Conservation (phyloP, 2,329 filamentous ascomycete genomes). For the Calonectria leucothoes region DNA sequence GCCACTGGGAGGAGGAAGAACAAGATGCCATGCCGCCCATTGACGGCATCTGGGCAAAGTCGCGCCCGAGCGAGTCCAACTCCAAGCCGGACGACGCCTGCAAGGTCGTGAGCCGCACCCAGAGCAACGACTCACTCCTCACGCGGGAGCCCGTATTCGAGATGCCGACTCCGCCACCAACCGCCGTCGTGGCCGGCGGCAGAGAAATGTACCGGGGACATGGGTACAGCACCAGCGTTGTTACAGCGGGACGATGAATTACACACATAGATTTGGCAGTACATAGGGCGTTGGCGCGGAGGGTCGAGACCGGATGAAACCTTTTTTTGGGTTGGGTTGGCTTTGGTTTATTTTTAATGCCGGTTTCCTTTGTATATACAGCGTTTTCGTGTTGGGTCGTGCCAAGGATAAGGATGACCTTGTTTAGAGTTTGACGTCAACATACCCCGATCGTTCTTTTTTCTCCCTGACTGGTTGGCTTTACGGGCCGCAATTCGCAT, state of each 20-base stretch:
- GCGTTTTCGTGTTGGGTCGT: not conserved
- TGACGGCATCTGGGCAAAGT: constrained; percentile 39
- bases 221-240: not conserved
- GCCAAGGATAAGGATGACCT: not conserved
- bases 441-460: not conserved
- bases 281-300: not conserved
- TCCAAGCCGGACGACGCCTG: constrained; percentile 30
- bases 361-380: not conserved
- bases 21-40: constrained; percentile 27
- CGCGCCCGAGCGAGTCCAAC: constrained; percentile 32
- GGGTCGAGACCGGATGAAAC: not conserved
- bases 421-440: constrained; percentile 4
- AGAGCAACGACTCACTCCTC: constrained; percentile 44
- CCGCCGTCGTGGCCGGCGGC: constrained; percentile 30
- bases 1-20: constrained; percentile 40
- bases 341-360: not conserved
- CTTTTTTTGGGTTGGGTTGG: not conserved
- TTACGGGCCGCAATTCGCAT: not conserved
- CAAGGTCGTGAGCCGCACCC: constrained; percentile 39
- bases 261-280: no score
- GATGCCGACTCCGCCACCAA: constrained; percentile 23
- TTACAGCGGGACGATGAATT: not conserved
- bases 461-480: not conserved
- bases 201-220: constrained; percentile 30
- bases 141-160: constrained; percentile 31